Conservation (phyloP, 2,329 filamentous ascomycete species). For the Aurifilum marmelostoma region DNA sequence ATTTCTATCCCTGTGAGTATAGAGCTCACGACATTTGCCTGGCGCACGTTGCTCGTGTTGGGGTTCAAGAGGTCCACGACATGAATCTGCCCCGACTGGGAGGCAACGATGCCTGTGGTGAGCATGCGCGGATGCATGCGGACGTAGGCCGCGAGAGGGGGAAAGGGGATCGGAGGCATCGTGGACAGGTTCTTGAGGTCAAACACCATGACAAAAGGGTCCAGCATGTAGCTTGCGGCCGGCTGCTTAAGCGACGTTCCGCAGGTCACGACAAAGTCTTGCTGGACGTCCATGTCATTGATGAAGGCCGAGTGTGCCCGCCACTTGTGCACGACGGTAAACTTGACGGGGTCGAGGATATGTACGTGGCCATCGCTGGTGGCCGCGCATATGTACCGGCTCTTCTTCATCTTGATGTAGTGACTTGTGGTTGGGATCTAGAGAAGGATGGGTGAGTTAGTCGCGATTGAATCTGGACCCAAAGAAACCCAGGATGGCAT, state of each 20-base stretch:
- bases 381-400: slow-evolving; percentile 88
- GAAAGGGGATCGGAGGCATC: slow-evolving; percentile 88
- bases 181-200: slow-evolving; percentile 89
- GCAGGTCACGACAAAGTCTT: slow-evolving; percentile 94
- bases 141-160: slow-evolving; percentile 89
- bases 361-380: slow-evolving; percentile 82
- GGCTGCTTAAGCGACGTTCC: slow-evolving; percentile 86
- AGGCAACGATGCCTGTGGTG: slow-evolving; percentile 92
- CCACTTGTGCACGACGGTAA: slow-evolving; percentile 83
- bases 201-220: slow-evolving; percentile 93
- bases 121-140: slow-evolving; percentile 96
- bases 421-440: slow-evolving; percentile 72
- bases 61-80: slow-evolving; percentile 95
- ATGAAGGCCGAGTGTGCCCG: slow-evolving; percentile 86
- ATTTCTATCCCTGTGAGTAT: slow-evolving; percentile 83
- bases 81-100: slow-evolving; percentile 90
- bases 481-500: no score
- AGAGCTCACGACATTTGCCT: slow-evolving; percentile 71
- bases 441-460: slow-evolving; percentile 36
- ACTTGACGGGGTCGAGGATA: slow-evolving; percentile 78
- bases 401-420: slow-evolving; percentile 91
- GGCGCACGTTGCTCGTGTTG: slow-evolving; percentile 81
- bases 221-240: slow-evolving; percentile 75
- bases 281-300: slow-evolving; percentile 96
- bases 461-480: background rate